Base-by-base conservation (phyloP, 108 stramenopile species). In the Heterococcus sp. region DNA sequence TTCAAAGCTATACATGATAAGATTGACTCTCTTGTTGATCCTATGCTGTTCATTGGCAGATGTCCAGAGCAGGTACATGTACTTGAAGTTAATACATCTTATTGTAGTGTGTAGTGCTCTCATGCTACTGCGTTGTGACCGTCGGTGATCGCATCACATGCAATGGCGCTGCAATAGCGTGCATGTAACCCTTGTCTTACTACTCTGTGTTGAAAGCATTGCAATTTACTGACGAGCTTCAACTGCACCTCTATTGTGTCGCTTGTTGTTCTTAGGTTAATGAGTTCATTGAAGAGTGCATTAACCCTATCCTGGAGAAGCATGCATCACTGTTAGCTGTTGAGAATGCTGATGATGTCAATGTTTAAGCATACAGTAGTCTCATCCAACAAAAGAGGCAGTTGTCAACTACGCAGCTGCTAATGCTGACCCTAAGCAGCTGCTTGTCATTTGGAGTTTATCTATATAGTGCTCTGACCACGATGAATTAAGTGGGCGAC, bases 41-140 rank as follows among this genome's bases (percentile, higher is more conserved):
- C 98, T 29, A 87, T 72, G 26, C 87, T 92, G 34, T 98, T 98
- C 88, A 92, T 96, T 65, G 98, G 98, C 27, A 88, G 98, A 65
- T 92, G 93, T 3, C 91, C 93, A 28, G 93, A 98, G 79, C 98
- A 98, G 87, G 94, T 95, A 28, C 4, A 11, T 64, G 0, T 11
- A 8, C 46, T 58, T 58, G 14, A 58, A 26, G 2, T 8, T 64
- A 37, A 28, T 8, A 29, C 32, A 32, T 29, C 32, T 5, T 3
- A 68, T 4, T 14, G 32, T 32, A 68, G 5, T 8, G 30, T 8
- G 11, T 68, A 29, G 67, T 14, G 32, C 67, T 8, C 29, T 26
- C 26, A 26, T 63, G 5, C 73, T n/a, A n/a, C n/a, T n/a, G n/a
- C n/a, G n/a, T n/a, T n/a, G n/a, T n/a, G n/a, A n/a, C n/a, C n/a